Percentiles rank a stretch among this genome's conserved stretches.
phyloP scores from a whole-genome alignment of 106 monocot genomes.

The Dendrobium huoshanense region DNA sequence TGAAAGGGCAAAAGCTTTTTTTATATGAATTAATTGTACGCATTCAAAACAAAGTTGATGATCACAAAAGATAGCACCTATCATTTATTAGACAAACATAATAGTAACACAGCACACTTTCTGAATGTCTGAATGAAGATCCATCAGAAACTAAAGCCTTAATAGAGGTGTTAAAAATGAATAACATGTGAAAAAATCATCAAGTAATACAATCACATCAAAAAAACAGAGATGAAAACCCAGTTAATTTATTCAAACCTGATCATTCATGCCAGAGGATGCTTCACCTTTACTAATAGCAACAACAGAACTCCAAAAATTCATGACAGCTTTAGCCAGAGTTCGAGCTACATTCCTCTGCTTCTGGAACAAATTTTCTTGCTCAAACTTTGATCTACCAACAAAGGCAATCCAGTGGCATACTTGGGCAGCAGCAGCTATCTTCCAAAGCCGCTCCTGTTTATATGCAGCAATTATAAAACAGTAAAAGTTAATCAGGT shows the following conservation, averaged over 20 bases:
- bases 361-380: slow-evolving; percentile 32
- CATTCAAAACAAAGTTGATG: not conserved
- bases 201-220: slow-evolving; percentile 2
- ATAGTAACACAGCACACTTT: not conserved
- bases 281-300: slow-evolving; percentile 9
- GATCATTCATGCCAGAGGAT: slow-evolving; percentile 12
- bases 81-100: not conserved
- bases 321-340: slow-evolving; percentile 58
- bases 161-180: not conserved
- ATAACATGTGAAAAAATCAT: not conserved
- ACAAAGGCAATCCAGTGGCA: slow-evolving; percentile 34
- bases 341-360: slow-evolving; percentile 48
- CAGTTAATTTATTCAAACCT: slow-evolving; percentile 32
- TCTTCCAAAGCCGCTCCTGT: slow-evolving; percentile 92
- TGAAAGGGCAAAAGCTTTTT: not conserved
- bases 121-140: not conserved
- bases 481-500: not conserved
- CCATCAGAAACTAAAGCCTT: slow-evolving; percentile 1
- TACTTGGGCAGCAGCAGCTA: slow-evolving; percentile 62
- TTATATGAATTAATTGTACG: not conserved
- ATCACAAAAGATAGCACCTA: not conserved
- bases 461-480: slow-evolving; percentile 6
- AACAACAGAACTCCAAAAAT: slow-evolving; percentile 72
- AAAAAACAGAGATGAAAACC: slow-evolving; percentile 4
- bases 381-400: slow-evolving; percentile 42